A percentile compares a stretch with the other conserved stretches of the same genome.
Conservation (phyloP, 495 filamentous ascomycete species). For the Neurospora intermedia region DNA sequence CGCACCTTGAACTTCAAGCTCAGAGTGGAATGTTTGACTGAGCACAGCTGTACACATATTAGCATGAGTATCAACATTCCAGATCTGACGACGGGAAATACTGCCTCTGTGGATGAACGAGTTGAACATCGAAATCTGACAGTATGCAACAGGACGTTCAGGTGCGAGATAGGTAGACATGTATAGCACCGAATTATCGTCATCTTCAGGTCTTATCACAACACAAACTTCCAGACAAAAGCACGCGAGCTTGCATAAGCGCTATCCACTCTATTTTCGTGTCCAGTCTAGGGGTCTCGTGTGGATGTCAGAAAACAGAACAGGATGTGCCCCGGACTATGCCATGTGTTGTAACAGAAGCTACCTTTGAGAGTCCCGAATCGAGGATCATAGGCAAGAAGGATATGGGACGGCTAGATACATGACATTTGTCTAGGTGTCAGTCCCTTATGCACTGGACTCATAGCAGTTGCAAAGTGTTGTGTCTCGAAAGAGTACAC, state of each 20-base stretch:
- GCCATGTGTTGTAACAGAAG: background rate
- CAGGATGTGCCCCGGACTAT: background rate
- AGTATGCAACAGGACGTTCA: background rate
- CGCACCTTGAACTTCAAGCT: too few relatives aligned
- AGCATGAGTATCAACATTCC: background rate
- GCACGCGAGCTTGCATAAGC: background rate
- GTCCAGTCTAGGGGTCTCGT: background rate
- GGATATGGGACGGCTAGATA: background rate
- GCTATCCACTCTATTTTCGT: background rate
- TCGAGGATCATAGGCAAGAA: background rate
- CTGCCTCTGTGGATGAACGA: slow-evolving; percentile 42
- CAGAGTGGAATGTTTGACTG: too few relatives aligned
- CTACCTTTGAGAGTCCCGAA: background rate
- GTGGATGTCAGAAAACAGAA: background rate
- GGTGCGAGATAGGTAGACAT: background rate
- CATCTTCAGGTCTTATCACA: background rate
- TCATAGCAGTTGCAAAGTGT: background rate
- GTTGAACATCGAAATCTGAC: slow-evolving; percentile 13
- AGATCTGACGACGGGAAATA: background rate
- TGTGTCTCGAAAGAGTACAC: background rate
- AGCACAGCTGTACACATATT: too few relatives aligned
- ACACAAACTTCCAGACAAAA: background rate
- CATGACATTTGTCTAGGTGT: background rate
- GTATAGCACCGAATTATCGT: background rate
- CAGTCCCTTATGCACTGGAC: background rate